Evolutionary conservation across 2,329 filamentous ascomycete genomes (phyloP).

Genomic region (Laburnicola sp.): DNA sequence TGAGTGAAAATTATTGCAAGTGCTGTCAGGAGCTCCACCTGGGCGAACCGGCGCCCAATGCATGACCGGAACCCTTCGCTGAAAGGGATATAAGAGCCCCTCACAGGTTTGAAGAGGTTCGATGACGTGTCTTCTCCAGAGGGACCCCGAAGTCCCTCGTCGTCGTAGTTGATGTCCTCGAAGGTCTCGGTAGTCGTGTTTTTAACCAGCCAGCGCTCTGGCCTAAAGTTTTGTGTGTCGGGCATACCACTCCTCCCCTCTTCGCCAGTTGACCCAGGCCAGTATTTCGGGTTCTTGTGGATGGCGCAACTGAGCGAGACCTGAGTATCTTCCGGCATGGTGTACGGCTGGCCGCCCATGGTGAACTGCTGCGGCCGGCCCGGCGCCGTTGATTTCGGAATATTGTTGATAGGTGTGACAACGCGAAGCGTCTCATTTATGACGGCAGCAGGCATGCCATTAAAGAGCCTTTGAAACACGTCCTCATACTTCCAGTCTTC

Average conservation of each 20-base stretch:
- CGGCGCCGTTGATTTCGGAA: slow-evolving; percentile 65
- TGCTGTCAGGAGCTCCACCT: slow-evolving; percentile 59
- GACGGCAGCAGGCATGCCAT: slow-evolving; percentile 71
- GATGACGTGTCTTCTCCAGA: slow-evolving; percentile 64
- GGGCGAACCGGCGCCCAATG: slow-evolving; percentile 60
- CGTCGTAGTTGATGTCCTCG: slow-evolving; percentile 48
- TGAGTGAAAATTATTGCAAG: slow-evolving; percentile 57
- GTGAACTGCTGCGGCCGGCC: slow-evolving; percentile 58
- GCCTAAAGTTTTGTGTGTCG: slow-evolving; percentile 69
- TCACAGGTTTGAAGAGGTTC: slow-evolving; percentile 56
- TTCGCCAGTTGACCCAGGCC: slow-evolving; percentile 57
- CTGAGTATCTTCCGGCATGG: slow-evolving; percentile 60
- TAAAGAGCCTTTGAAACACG: slow-evolving; percentile 66
- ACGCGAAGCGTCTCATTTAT: slow-evolving; percentile 78
- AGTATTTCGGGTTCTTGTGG: slow-evolving; percentile 72
- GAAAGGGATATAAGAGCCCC: slow-evolving; percentile 60
- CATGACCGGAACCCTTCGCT: slow-evolving; percentile 59
- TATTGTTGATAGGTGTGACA: slow-evolving; percentile 69
- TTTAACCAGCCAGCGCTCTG: slow-evolving; percentile 69
- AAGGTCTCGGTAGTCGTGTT: slow-evolving; percentile 26
- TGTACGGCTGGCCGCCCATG: slow-evolving; percentile 61
- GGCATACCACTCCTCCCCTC: slow-evolving; percentile 25
- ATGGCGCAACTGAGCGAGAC: slow-evolving; percentile 60
- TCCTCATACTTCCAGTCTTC: slow-evolving; percentile 71
- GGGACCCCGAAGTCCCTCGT: slow-evolving; percentile 62